Base-by-base conservation (phyloP, 129 eudicot species). In the Arctium lappa region DNA sequence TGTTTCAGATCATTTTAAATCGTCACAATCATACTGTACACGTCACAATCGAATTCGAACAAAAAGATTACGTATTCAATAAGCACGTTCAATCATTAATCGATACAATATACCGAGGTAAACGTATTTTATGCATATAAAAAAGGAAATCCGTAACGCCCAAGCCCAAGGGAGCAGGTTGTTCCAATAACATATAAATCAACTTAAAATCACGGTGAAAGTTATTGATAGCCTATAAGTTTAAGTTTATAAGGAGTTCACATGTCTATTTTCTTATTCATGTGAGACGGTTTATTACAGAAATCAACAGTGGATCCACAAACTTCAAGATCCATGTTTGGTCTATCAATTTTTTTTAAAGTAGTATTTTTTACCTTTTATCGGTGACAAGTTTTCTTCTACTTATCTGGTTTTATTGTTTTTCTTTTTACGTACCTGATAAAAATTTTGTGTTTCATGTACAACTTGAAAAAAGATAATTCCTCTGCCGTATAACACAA, bases 31-130 rank as follows among this genome's bases (percentile, higher is more conserved):
- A 36, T 76, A n/a, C 16, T 3, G 77, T 8, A 18, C 30, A 39
- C 8, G 66, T 83, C 82, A 56, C 42, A 36, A 77, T 77, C 62
- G 3, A 76, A 6, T 48, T 50, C 32, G 36, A 70, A 83, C 30
- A 69, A 71, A 77, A 10, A 48, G 38, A 50, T 0, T 69, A 32
- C 12, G 32, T 38, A 18, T 33, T 30, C 9, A 74, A 34, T 31
- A 5, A 18, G 12, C 69, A 13, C 32, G 15, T 70, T 34, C 30
- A 18, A 50, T 71, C 77, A n/a, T 34, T 69, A 37, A 48, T 60
- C 11, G 32, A 30, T 81, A 60, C 44, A 30, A 81, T 11, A 63
- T 53, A 27, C 5, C 1, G 8, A 56, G 27, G 66, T 16, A 56
- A 4, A 56, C 66, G 22, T 56, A 56, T 56, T 15, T 56, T 56